phyloP scores from a whole-genome alignment of 1,139 yeast species.

The Hemisphaericaspora xylofermentans region DNA sequence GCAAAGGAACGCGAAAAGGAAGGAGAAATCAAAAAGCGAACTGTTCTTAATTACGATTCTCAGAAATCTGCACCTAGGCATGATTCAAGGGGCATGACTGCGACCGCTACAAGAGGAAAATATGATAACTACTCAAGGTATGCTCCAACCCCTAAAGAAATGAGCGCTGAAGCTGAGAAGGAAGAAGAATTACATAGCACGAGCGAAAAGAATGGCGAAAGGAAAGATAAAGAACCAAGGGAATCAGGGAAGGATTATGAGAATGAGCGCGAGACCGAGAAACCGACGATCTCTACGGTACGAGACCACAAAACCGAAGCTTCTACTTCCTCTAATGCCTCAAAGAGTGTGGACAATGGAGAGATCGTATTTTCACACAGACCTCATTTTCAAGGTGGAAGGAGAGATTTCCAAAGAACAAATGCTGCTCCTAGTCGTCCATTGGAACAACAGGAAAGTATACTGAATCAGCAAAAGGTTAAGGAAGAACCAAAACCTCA shows the following conservation, averaged over 20 bases:
- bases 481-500: background rate
- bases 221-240: background rate
- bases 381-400: background rate
- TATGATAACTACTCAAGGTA: slow-evolving; percentile 32
- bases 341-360: background rate
- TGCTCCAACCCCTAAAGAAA: slow-evolving; percentile 6
- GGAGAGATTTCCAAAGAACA: slow-evolving; percentile 3
- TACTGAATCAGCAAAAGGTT: background rate
- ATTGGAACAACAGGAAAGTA: background rate
- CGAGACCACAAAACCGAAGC: background rate
- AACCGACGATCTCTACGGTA: background rate
- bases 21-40: slow-evolving; percentile 13
- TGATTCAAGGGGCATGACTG: slow-evolving; percentile 19
- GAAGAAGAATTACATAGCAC: slow-evolving; percentile 3
- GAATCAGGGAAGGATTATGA: background rate
- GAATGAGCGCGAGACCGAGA: no score
- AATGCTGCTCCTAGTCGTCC: background rate
- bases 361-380: background rate
- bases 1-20: slow-evolving; percentile 19
- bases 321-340: background rate
- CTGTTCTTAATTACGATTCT: slow-evolving; percentile 24
- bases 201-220: background rate
- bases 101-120: slow-evolving; percentile 18
- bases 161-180: slow-evolving; percentile 6
- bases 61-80: slow-evolving; percentile 20